These are phyloP conservation scores for Spizellomyces sp. DNA, from an alignment of 192 early-diverging fungal species.

Conservation along the genomic window DNA sequence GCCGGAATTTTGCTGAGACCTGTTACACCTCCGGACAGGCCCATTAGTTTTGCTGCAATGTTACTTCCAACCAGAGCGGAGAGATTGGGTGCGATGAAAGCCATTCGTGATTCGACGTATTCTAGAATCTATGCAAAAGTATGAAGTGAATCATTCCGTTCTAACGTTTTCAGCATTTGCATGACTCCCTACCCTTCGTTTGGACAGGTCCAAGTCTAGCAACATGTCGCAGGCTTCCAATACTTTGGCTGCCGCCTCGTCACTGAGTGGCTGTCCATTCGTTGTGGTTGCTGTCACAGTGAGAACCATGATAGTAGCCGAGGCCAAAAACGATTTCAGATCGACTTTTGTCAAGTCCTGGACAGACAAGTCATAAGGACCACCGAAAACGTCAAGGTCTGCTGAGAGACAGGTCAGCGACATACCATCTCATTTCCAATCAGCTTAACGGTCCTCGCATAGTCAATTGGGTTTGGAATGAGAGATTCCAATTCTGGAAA, in stretches of 20 bases:
- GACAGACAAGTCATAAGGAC: background rate
- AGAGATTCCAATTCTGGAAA: conserved; percentile 94
- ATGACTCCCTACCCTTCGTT: conserved; percentile 53
- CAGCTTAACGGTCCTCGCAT: conserved; percentile 76
- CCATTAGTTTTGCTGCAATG: conserved; percentile 88
- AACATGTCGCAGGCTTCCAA: conserved; percentile 79
- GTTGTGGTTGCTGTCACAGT: conserved; percentile 89
- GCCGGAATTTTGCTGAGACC: conserved; percentile 86
- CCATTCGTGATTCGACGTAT: conserved; percentile 92
- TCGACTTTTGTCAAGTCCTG: conserved; percentile 80
- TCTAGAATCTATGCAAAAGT: conserved; percentile 62
- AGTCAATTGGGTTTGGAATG: conserved; percentile 86
- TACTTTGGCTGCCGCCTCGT: conserved; percentile 64
- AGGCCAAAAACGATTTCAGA: conserved; percentile 76
- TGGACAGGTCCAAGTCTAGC: conserved; percentile 71
- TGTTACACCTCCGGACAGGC: conserved; percentile 86
- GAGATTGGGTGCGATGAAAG: conserved; percentile 91
- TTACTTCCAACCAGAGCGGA: conserved; percentile 82
- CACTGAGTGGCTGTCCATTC: conserved; percentile 64
- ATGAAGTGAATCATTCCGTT: background rate
- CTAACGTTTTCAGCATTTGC: background rate
- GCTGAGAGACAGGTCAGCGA: background rate
- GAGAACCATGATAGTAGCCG: conserved; percentile 84
- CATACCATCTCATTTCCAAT: conserved; percentile 70
- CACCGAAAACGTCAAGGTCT: background rate